Base-by-base conservation (phyloP, 257 asterid species). In the Thymus mandschuricus region DNA sequence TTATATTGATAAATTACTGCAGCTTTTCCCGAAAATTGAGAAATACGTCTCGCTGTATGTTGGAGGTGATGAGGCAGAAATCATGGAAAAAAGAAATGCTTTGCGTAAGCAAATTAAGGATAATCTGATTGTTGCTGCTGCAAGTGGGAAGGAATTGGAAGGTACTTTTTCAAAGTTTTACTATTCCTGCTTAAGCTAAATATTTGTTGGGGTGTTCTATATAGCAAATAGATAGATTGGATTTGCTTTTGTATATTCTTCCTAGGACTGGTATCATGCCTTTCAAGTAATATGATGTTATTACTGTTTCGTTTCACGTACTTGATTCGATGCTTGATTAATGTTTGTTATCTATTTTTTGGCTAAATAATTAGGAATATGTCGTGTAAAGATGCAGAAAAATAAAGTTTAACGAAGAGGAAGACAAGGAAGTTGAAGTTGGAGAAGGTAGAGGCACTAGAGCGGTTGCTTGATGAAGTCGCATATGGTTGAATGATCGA, bases 81-180 rank as follows among this genome's bases (percentile, higher is more conserved):
- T 80, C 68, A 84, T 82, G 57, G 97, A 88, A 63, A 94, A 88
- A 73, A 75, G 99, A 83, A 82, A 78, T 71, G 77, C 66, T 68
- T 72, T 91, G 66, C 95, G 99, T 4, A 76, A 83, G 75, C 82
- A 82, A 81, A 89, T 94, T 69, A 91, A 92, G 83, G 97, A 86
- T 60, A 95, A 88, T 60, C 76, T 88, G 76, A 66, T 88, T 78
- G 87, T 89, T 64, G 99, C 98, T 66, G 98, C 97, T 15, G 95
- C 99, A 63, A 92, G 88, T 84, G 98, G 99, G 72, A 95, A 92
- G 88, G 98, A 95, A 67, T 72, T 95, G 88, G 99, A 95, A 91
- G 99, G 99, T 92, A 82, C 45, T 63, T 9, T 71, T 66, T 60
- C 52, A 29, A n/a, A 35, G 43, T 45, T 11, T 1, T n/a, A 28